Evolutionary conservation across 805 yeast genomes (phyloP), one percentile per base, ranked within the genome.

Genomic region (Kodamaea jinghongensis): DNA sequence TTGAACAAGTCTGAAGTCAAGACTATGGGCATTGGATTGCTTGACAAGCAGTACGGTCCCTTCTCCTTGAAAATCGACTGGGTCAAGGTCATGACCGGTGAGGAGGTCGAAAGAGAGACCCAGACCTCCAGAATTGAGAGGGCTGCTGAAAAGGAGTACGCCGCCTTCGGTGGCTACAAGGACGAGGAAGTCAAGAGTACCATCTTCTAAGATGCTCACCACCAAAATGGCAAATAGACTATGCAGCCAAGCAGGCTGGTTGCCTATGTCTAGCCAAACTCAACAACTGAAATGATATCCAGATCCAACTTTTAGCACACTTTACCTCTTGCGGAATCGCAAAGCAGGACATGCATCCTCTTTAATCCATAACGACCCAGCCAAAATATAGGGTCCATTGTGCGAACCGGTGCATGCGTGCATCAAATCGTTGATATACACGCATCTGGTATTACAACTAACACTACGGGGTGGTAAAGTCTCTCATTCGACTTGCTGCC

Each of bases 11-110:
- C 76, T 14, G 76, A 77, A 46, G 77, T 86, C 37, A 79, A 80
- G 51, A 81, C 90, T 3, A 66, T 86, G 13, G 96, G 96, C 2
- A 62, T 86, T 25, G 93, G 95, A 6, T 73, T 86, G 31, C 71
- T 84, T 35, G 96, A 87, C 57, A 76, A 81, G 41, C 83, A 79
- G 56, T 81, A 78, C 49, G 96, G 96, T 0, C 88, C 90, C 2
- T 86, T 71, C 58, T 70, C 75, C 30, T 67, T 86, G 44, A 75
- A 83, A 44, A 62, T 86, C 30, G 93, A 84, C 50, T 81, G 83
- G 75, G 72, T 86, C 42, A 84, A 81, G 55, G 88, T 78, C 20
- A 72, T 80, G 65, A 73, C 78, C 6, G 84, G 83, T 11, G 68
- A 65, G 1, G 78, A 73, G 41, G 73, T 75, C 25, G 65, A 63